Percentiles rank a stretch among this genome's conserved stretches.
phyloP scores from a whole-genome alignment of 1,139 yeast species.

The Debaryomyces sp. region DNA sequence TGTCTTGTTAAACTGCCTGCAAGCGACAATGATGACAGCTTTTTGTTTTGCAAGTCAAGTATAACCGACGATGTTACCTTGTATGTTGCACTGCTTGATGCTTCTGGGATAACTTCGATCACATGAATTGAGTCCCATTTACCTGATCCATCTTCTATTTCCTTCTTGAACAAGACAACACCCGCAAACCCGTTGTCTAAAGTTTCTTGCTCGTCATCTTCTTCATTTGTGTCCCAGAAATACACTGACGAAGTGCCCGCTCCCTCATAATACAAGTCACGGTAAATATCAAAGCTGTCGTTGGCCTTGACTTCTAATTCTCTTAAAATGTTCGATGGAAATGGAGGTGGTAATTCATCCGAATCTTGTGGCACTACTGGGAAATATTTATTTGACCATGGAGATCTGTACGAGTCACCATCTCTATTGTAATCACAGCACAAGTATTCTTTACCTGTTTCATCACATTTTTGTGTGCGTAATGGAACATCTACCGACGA shows the following conservation, averaged over 20 bases:
- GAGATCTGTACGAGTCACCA: slow-evolving; percentile 89
- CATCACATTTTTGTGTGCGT: slow-evolving; percentile 55
- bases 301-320: slow-evolving; percentile 80
- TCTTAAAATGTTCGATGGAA: slow-evolving; percentile 69
- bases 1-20: slow-evolving; percentile 89
- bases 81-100: slow-evolving; percentile 56
- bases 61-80: slow-evolving; percentile 88
- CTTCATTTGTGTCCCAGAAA: slow-evolving; percentile 79
- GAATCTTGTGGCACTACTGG: slow-evolving; percentile 52
- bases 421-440: slow-evolving; percentile 96
- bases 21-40: slow-evolving; percentile 48
- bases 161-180: slow-evolving; percentile 82
- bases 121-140: slow-evolving; percentile 95
- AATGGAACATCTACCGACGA: slow-evolving; percentile 90
- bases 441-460: slow-evolving; percentile 67
- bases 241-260: slow-evolving; percentile 86
- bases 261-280: slow-evolving; percentile 94
- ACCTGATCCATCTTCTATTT: slow-evolving; percentile 54
- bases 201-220: slow-evolving; percentile 34
- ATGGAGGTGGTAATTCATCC: slow-evolving; percentile 66
- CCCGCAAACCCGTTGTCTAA: slow-evolving; percentile 74
- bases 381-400: slow-evolving; percentile 83
- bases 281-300: slow-evolving; percentile 88
- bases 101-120: slow-evolving; percentile 66
- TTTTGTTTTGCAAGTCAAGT: slow-evolving; percentile 55